Base-by-base conservation (phyloP, 345 rosid species). In the Pistacia vera region DNA sequence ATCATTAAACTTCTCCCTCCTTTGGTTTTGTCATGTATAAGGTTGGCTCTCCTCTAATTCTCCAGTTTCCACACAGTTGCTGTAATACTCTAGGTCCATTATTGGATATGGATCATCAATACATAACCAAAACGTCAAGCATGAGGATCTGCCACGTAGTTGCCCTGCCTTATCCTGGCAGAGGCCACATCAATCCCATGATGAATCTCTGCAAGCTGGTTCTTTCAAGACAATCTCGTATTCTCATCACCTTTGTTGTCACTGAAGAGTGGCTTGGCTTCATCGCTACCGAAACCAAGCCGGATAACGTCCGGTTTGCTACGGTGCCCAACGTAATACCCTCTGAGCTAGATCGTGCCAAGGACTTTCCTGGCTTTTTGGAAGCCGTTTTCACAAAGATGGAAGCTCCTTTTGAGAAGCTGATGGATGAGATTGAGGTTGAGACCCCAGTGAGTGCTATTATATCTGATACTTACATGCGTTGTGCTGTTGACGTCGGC, bases 151-250 rank as follows among this genome's bases (percentile, higher is more conserved):
- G 81, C 71, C 97, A 90, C 76, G 68, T 89, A 44, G 85, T 92
- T 33, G 95, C 90, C 2, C 33, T 92, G 77, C 90, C 97, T 14
- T 92, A 76, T 77, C 97, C 95, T 0, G 93, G 93, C 1, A 76
- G 93, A 81, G 95, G 95, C 80, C 95, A 92, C 75, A 59, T 90
- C 83, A 92, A 92, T 75, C 91, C 93, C 17, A 86, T 92, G 97
- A 85, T 85, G 88, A 89, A 84, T 84, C 79, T 90, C 72, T 89
- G 88, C 85, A 83, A 82, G 78, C 68, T 70, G 18, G 82, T 93
- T 8, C 63, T 79, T 63, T 76, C 85, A 33, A 85, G 75, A 36
- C 67, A 54, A 18, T 77, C 80, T 8, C 55, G 80, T 62, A 79
- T 91, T 63, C 64, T 80, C 74, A 78, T 91, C 62, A 88, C 91